Percentiles rank a stretch among this genome's conserved stretches.
These are phyloP conservation scores for Salix udensis DNA, from an alignment of 345 rosid genomes.

Conservation along the genomic window DNA sequence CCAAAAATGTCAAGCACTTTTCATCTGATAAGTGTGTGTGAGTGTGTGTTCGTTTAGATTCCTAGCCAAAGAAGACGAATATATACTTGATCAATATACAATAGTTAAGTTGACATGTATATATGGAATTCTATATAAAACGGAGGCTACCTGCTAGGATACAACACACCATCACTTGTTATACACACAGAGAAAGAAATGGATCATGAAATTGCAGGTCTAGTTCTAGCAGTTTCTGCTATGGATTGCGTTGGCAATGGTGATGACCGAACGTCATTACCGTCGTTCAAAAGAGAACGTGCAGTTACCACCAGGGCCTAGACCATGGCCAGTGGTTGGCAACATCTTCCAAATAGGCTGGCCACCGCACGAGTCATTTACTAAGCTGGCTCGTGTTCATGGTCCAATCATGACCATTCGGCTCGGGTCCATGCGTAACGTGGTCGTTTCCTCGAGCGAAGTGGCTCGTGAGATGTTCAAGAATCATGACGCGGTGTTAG, in stretches of 20 bases:
- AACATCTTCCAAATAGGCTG: constrained; percentile 58
- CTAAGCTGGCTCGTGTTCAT: constrained; percentile 40
- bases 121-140: neutral
- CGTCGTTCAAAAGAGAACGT: constrained; percentile 21
- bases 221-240: constrained; percentile 32
- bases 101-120: too few relatives aligned
- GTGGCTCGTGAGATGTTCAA: constrained; percentile 72
- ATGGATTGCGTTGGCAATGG: constrained; percentile 39
- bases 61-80: too few relatives aligned
- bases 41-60: too few relatives aligned
- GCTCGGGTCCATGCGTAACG: constrained; percentile 68
- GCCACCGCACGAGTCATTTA: constrained; percentile 51
- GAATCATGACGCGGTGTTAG: constrained; percentile 62
- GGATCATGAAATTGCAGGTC: constrained; percentile 32
- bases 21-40: too few relatives aligned
- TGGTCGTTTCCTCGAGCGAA: constrained; percentile 63
- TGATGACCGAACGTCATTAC: constrained; percentile 35
- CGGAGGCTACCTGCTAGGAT: neutral
- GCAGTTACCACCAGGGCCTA: constrained; percentile 68
- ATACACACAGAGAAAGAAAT: constrained; percentile 11
- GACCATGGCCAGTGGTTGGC: constrained; percentile 58
- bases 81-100: too few relatives aligned
- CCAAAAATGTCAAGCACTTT: too few relatives aligned
- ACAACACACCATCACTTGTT: neutral
- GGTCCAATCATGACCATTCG: constrained; percentile 77